These are phyloP conservation scores for Rhodotorula sp. DNA, from an alignment of 1,284 basidiomycete genomes.

Conservation along the genomic window DNA sequence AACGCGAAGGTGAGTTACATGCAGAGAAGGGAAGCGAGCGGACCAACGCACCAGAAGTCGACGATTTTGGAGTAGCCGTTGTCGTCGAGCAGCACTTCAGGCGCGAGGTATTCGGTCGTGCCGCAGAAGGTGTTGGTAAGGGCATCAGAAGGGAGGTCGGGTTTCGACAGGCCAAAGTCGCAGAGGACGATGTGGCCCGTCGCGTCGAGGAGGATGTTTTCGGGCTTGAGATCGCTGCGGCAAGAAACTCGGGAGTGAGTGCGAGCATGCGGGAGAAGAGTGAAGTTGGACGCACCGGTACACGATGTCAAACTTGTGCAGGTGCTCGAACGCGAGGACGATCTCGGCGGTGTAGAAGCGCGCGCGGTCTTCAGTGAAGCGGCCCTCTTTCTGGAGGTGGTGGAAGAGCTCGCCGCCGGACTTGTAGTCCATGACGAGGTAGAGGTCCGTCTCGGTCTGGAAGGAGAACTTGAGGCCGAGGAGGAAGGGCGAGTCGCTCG, in stretches of 20 bases:
- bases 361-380: constrained; percentile 88
- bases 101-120: constrained; percentile 76
- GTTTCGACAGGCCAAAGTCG: constrained; percentile 96
- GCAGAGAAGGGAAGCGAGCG: neutral
- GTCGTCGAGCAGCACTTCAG: constrained; percentile 97
- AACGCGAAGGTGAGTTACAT: neutral
- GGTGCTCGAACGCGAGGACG: constrained; percentile 87
- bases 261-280: neutral
- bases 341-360: constrained; percentile 95
- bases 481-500: constrained; percentile 92
- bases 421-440: constrained; percentile 99
- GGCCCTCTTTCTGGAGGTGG: constrained; percentile 92
- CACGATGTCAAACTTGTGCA: constrained; percentile 96
- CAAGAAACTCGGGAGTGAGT: neutral
- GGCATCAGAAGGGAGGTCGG: constrained; percentile 88
- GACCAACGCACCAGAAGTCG: constrained; percentile 79
- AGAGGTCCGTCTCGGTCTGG: constrained; percentile 93
- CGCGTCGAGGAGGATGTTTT: constrained; percentile 94
- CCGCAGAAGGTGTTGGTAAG: constrained; percentile 72
- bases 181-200: constrained; percentile 96
- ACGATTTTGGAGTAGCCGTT: constrained; percentile 98
- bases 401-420: constrained; percentile 97
- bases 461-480: constrained; percentile 98
- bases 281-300: constrained; percentile 66
- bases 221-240: constrained; percentile 85